Evolutionary conservation across 2,329 filamentous ascomycete genomes (phyloP), one percentile per base, ranked within the genome.

Genomic region (Penicillium corylophilum): DNA sequence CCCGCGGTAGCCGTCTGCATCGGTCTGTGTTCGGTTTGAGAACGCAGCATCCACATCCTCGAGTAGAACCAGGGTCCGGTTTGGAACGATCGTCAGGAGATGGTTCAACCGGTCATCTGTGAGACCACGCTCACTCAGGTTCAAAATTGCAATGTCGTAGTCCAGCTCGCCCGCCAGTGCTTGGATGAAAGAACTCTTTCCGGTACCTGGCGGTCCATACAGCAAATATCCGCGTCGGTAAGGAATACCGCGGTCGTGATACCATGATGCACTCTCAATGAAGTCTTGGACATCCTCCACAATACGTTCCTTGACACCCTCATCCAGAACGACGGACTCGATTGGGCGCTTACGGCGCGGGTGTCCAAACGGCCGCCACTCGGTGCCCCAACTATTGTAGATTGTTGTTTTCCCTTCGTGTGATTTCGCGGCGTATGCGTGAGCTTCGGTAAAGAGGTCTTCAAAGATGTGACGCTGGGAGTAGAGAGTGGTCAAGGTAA

Each of bases 161-260:
- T 96, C 90, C 50, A 96, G 74, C 65, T 94, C 86, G n/a, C 91
- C 93, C 0, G 94, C 94, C 38, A 99, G 76, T 0, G 94, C 92
- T 71, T 96, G 91, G 56, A 99, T 96, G 63, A 99, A 97, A 0
- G 90, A 95, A 54, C 88, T 96, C 77, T 95, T 97, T 31, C 90
- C 95, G 38, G 88, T 95, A 0, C 92, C 92, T 0, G 92, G 92
- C 4, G 92, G 91, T 0, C 92, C 92, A 64, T 94, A 90, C 0
- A 96, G 80, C 7, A 96, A 79, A 66, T 96, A 96, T 0, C 92
- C 93, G 50, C 92, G 80, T 16, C 92, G 84, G 65, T 96, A 96
- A 0, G 93, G 93, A 57, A 96, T 95, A 2, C 92, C 93, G n/a
- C 93, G 86, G 64, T 96, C 90, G 44, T 91, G 83, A 66, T 96